Base-by-base conservation (phyloP, 805 yeast genomes). In the Candida endomychidarum region DNA sequence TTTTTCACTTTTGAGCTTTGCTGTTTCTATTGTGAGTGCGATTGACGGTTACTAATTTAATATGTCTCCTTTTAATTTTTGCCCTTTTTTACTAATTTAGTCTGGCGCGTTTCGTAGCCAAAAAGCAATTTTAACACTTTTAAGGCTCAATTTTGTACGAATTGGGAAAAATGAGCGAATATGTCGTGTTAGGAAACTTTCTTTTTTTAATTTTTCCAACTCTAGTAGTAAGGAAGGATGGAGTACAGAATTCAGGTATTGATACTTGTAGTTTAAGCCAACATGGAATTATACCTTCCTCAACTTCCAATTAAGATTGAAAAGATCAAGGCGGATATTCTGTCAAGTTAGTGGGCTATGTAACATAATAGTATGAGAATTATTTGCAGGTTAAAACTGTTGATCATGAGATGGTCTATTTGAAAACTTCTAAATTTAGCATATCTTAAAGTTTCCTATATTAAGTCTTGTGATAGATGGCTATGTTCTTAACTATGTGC, bases 401-500 rank as follows among this genome's bases (percentile, higher is more conserved):
- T n/a, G n/a, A n/a, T n/a, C n/a, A n/a, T n/a, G n/a, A n/a, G n/a
- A n/a, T n/a, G n/a, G n/a, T n/a, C n/a, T n/a, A n/a, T n/a, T n/a
- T 32, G n/a, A 15, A 6, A 10, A 18, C 16, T 32, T 19, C 35
- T 32, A 32, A 21, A 20, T 21, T 32, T 32, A 32, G 35, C 21
- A 32, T 16, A 18, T 32, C 19, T 22, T 32, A 32, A 32, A 32
- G 26, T 20, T 32, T 32, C 33, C 33, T 18, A 10, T 4, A 18
- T n/a, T 29, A 29, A 6, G 33, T 29, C 33, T 32, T 32, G 35
- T 21, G 26, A 20, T 32, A 32, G 18, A 22, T 32, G 35, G 35
- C 35, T 21, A 32, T 32, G 35, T 32, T 32, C 35, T 32, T 22
- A 32, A 32, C 35, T 32, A 19, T 32, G 19, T n/a, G n/a, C n/a